Percentiles rank a stretch among this genome's conserved stretches.
Conservation (phyloP, 352 stramenopile genomes). For the Pythium apleroticum region DNA sequence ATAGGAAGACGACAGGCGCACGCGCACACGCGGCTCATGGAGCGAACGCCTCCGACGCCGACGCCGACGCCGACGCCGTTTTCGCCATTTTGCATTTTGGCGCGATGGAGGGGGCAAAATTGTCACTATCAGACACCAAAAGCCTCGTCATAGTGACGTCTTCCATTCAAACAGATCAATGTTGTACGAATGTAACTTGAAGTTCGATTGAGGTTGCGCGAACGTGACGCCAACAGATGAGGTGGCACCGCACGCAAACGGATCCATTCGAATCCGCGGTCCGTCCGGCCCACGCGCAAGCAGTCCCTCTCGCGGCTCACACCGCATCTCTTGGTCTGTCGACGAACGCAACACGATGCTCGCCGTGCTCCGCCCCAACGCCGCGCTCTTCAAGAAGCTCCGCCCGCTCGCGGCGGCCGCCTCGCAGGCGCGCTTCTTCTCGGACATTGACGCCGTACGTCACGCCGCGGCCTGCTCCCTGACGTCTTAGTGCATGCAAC, state of each 20-base stretch:
- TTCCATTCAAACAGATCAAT: background rate
- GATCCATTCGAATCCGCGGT: background rate
- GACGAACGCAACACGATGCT: conserved; percentile 23
- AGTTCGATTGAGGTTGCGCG: conserved; percentile 12
- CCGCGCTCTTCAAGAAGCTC: conserved; percentile 20
- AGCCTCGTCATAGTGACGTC: background rate
- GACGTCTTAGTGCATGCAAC: background rate
- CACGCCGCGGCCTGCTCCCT: background rate
- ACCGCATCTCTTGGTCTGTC: conserved; percentile 1
- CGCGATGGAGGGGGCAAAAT: background rate
- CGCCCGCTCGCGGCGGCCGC: conserved; percentile 18
- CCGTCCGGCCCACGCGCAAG: background rate
- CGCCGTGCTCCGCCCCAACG: conserved; percentile 21
- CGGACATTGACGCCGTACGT: conserved; percentile 20
- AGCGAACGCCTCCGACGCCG: no score
- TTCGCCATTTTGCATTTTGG: background rate
- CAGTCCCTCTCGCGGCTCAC: background rate
- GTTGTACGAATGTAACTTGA: conserved; percentile 23
- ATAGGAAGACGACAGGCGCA: no score
- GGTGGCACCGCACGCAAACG: conserved; percentile 10
- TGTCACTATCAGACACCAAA: background rate
- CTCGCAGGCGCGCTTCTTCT: conserved; percentile 23
- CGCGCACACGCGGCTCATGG: no score
- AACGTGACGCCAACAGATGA: conserved; percentile 7
- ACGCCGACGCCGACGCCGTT: no score